phyloP scores from a whole-genome alignment of 768 basidiomycete genomes.

The Postia placenta region DNA sequence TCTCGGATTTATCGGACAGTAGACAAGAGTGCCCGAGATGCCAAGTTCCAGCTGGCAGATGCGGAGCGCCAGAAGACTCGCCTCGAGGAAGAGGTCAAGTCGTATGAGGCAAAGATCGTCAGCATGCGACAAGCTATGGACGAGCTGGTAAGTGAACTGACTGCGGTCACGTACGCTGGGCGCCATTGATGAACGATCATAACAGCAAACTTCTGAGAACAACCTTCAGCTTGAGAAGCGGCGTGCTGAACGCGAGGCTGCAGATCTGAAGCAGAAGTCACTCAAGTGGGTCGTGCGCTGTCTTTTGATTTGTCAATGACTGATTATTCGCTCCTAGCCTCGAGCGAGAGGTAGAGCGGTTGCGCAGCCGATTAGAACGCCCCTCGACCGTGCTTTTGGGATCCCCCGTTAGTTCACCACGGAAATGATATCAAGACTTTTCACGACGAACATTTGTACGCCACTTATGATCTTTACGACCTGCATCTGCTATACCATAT shows the following conservation, averaged over 20 bases:
- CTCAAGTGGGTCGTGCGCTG: constrained; percentile 43
- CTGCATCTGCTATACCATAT: neutral
- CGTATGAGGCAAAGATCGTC: constrained; percentile 52
- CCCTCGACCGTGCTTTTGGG: constrained; percentile 36
- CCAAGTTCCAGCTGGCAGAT: constrained; percentile 50
- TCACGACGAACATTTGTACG: too few species aligned
- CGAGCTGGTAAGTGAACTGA: constrained; percentile 43
- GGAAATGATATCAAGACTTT: too few species aligned
- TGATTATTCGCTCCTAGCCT: constrained; percentile 31
- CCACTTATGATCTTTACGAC: too few species aligned
- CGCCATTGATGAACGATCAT: neutral
- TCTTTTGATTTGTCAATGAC: constrained; percentile 1
- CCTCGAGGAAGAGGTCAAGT: constrained; percentile 60
- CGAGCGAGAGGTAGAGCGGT: constrained; percentile 63
- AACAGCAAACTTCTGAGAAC: constrained; percentile 65
- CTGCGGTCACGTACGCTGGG: neutral
- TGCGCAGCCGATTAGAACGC: constrained; percentile 58
- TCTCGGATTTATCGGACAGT: constrained; percentile 31
- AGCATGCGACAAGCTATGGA: constrained; percentile 56
- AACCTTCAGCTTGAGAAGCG: constrained; percentile 67
- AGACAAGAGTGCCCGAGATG: constrained; percentile 46
- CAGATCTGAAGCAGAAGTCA: constrained; percentile 64
- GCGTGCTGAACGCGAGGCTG: constrained; percentile 70
- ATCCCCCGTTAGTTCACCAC: constrained; percentile 30
- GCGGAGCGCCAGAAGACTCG: constrained; percentile 54